phyloP scores from a whole-genome alignment of 2,329 filamentous ascomycete species.

The Diaporthe velutina region DNA sequence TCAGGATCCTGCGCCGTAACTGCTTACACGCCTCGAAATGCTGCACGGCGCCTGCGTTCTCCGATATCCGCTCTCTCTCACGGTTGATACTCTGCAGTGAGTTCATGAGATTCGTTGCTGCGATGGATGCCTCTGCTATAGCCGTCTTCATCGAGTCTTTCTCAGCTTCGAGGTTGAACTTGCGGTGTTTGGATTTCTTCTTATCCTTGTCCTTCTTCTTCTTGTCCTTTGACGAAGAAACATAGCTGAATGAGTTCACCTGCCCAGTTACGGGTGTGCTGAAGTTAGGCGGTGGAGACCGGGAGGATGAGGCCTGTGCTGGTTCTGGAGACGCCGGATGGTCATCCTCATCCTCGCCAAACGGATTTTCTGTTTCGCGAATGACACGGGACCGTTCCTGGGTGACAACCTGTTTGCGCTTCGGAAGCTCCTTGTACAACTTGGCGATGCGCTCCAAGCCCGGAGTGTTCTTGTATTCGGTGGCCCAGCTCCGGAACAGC shows the following conservation, averaged over 20 bases:
- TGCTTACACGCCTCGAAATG: slow-evolving; percentile 90
- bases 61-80: slow-evolving; percentile 87
- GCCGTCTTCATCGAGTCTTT: slow-evolving; percentile 87
- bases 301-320: slow-evolving; percentile 47
- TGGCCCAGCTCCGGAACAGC: slow-evolving; percentile 88
- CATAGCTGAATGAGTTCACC: slow-evolving; percentile 56
- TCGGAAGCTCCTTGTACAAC: slow-evolving; percentile 79
- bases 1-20: slow-evolving; percentile 84
- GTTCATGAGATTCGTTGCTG: slow-evolving; percentile 91
- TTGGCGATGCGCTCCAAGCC: slow-evolving; percentile 85
- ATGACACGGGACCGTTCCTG: slow-evolving; percentile 87
- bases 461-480: slow-evolving; percentile 82
- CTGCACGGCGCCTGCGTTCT: slow-evolving; percentile 80
- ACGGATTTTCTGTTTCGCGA: slow-evolving; percentile 82
- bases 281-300: slow-evolving; percentile 35
- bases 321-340: slow-evolving; percentile 51
- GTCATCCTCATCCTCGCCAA: slow-evolving; percentile 75
- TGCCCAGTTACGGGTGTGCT: slow-evolving; percentile 45
- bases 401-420: slow-evolving; percentile 77
- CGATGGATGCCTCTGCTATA: slow-evolving; percentile 91
- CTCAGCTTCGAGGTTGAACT: slow-evolving; percentile 89
- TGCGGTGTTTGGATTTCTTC: slow-evolving; percentile 67
- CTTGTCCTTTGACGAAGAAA: slow-evolving; percentile 58
- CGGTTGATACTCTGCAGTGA: slow-evolving; percentile 91
- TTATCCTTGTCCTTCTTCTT: slow-evolving; percentile 61